Conservation (phyloP, 2,329 filamentous ascomycete species). For the Botrytis tulipae region DNA sequence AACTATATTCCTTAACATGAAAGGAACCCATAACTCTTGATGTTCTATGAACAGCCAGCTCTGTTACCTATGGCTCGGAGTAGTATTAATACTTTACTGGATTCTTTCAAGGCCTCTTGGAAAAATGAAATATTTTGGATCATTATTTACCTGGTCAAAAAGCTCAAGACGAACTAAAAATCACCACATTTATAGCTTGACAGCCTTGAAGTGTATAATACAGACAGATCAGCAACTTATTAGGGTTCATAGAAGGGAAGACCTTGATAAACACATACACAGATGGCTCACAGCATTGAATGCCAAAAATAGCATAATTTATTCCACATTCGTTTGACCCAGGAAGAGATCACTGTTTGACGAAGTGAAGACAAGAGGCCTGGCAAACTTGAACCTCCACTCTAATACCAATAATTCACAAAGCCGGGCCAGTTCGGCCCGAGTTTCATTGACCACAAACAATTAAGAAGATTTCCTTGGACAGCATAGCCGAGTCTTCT, state of each 20-base stretch:
- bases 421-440: not conserved
- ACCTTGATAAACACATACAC: not conserved
- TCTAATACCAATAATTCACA: not conserved
- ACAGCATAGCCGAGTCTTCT: not conserved
- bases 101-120: not conserved
- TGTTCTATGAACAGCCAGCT: not conserved
- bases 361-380: not conserved
- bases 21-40: no score
- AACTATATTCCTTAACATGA: no score
- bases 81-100: not conserved
- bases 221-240: not conserved
- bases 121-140: rapidly evolving
- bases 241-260: not conserved
- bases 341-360: not conserved
- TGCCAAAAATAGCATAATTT: not conserved
- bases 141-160: not conserved
- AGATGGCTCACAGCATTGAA: not conserved
- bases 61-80: not conserved
- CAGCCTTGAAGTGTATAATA: not conserved
- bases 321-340: not conserved
- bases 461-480: not conserved
- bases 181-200: not conserved
- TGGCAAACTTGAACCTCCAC: not conserved
- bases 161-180: not conserved
- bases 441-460: not conserved